These are phyloP conservation scores for Conticribra weissflogii DNA, from an alignment of 108 stramenopile species.

Conservation along the genomic window DNA sequence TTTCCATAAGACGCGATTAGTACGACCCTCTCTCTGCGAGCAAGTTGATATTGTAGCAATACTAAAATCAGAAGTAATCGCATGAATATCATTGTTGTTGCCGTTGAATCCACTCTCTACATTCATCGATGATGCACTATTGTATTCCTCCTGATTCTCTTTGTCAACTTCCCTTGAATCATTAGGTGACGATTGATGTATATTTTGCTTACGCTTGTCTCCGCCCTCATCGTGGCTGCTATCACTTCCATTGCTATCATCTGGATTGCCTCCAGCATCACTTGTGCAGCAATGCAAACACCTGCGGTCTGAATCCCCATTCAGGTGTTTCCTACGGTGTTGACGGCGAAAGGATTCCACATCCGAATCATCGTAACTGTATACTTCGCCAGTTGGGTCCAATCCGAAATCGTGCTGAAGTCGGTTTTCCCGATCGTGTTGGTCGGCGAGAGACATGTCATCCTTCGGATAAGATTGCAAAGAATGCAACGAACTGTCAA, in stretches of 20 bases:
- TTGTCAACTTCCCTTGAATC: not conserved
- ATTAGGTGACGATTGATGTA: too few relatives aligned
- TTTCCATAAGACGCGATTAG: not conserved
- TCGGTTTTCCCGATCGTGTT: not conserved
- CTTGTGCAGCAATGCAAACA: not conserved
- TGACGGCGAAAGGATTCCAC: not conserved
- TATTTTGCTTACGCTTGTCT: not conserved
- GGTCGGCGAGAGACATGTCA: not conserved
- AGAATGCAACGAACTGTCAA: not conserved
- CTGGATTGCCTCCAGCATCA: not conserved
- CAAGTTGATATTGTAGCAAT: not conserved
- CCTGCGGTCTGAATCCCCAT: not conserved
- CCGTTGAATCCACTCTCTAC: too few relatives aligned
- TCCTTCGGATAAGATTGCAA: not conserved
- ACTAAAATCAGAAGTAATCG: not conserved
- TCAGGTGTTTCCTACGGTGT: not conserved
- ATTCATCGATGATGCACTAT: too few relatives aligned
- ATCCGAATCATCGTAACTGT: not conserved
- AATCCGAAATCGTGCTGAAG: not conserved
- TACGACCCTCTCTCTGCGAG: not conserved
- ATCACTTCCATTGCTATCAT: slow-evolving; percentile 3
- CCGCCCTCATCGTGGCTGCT: not conserved
- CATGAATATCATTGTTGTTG: too few relatives aligned
- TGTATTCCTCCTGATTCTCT: not conserved
- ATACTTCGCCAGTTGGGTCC: not conserved